Evolutionary conservation across 1,284 basidiomycete genomes (phyloP).

Genomic region (Fomes fomentarius): DNA sequence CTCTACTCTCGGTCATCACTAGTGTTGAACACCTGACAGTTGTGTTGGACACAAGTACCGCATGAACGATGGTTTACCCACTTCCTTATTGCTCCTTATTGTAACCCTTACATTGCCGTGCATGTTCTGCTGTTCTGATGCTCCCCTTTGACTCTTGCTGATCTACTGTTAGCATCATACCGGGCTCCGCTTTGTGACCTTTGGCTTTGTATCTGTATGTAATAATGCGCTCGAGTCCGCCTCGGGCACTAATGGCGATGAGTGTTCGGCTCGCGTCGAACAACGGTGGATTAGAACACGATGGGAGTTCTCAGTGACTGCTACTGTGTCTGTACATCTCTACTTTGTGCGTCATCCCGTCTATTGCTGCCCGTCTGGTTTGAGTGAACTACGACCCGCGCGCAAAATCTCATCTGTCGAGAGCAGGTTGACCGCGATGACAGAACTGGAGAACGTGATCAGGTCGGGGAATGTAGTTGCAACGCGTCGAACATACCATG

Average conservation of each 20-base stretch:
- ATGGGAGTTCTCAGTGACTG: background rate
- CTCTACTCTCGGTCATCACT: conserved; percentile 1
- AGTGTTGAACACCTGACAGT: conserved; percentile 22
- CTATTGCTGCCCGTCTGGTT: conserved; percentile 73
- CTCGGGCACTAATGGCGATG: conserved; percentile 20
- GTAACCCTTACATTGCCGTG: conserved; percentile 18
- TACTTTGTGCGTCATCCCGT: conserved; percentile 6
- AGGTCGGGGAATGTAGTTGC: no score
- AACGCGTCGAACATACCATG: conserved; percentile 82
- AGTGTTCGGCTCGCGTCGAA: background rate
- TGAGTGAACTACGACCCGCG: conserved; percentile 89
- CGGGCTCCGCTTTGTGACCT: conserved; percentile 2
- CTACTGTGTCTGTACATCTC: conserved; percentile 19
- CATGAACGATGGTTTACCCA: conserved; percentile 15
- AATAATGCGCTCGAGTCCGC: conserved; percentile 17
- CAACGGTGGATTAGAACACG: background rate
- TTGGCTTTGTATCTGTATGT: conserved; percentile 22
- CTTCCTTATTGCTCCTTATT: conserved; percentile 35
- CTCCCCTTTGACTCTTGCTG: conserved; percentile 2
- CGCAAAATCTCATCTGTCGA: conserved; percentile 96
- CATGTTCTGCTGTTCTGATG: conserved; percentile 10
- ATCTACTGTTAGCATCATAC: conserved; percentile 20
- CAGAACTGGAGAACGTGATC: no score
- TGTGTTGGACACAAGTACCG: conserved; percentile 23
- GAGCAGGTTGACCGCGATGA: conserved; percentile 95